Evolutionary conservation across 2,329 filamentous ascomycete species (phyloP).

Genomic region (Helotiales sp.): DNA sequence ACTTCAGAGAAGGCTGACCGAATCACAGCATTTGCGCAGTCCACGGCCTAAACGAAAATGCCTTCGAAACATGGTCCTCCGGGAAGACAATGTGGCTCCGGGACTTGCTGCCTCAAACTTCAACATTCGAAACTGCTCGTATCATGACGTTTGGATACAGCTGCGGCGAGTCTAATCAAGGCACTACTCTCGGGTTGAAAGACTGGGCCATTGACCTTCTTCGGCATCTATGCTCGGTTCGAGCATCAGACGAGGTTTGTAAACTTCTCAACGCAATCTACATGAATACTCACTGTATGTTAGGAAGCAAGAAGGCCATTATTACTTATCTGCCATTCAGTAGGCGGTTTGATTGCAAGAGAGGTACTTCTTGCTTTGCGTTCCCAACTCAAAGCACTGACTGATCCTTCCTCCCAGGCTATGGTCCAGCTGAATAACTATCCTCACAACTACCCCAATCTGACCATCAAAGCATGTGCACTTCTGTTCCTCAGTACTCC

Average conservation of each 20-base stretch:
- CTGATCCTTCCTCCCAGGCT: not conserved
- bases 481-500: constrained; percentile 5
- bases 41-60: constrained; percentile 2
- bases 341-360: constrained; percentile 8
- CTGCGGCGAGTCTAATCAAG: not conserved
- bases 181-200: not conserved
- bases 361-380: not conserved
- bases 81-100: constrained; percentile 3
- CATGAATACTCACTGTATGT: not conserved
- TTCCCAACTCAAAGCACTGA: not conserved
- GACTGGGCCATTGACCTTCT: not conserved
- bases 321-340: not conserved
- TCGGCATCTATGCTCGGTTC: not conserved
- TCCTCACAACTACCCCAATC: not conserved
- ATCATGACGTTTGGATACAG: constrained; percentile 10
- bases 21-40: constrained; percentile 3
- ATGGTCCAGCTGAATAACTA: not conserved
- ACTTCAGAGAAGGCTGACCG: not conserved
- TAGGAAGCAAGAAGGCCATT: not conserved
- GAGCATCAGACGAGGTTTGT: not conserved
- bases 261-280: too few species aligned
- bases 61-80: constrained; percentile 6
- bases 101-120: constrained; percentile 1
- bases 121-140: not conserved
- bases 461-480: not conserved